Conservation (phyloP, 305 asterid genomes). For the Solanum aculeatissimum region DNA sequence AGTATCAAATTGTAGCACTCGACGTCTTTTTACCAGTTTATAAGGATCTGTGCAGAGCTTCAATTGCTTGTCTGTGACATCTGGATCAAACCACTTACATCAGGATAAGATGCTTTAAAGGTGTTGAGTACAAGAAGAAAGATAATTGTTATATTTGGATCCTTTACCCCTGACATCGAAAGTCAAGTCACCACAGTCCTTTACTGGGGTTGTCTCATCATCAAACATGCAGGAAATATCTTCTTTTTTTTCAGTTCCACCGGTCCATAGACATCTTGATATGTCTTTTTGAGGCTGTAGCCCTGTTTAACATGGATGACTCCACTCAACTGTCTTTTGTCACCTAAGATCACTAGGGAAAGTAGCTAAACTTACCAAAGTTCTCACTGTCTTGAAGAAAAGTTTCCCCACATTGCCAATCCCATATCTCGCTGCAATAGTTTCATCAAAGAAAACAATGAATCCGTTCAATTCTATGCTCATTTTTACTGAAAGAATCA, state of each 20-base stretch:
- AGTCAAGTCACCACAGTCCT: conserved; percentile 50
- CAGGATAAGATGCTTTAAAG: neutral
- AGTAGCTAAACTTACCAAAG: conserved; percentile 20
- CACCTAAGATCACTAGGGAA: neutral
- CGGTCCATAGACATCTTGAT: conserved; percentile 31
- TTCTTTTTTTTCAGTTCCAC: conserved; percentile 17
- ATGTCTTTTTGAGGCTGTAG: conserved; percentile 18
- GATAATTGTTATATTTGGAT: neutral
- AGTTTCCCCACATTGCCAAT: conserved; percentile 37
- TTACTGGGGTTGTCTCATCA: conserved; percentile 42
- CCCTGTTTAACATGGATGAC: neutral
- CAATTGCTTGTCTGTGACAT: neutral
- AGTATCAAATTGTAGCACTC: conserved; percentile 58
- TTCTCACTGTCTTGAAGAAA: conserved; percentile 27
- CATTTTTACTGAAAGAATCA: neutral
- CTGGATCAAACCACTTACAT: conserved; percentile 3
- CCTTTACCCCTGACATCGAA: conserved; percentile 33
- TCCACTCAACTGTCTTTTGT: neutral
- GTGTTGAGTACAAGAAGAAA: neutral
- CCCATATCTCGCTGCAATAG: conserved; percentile 36
- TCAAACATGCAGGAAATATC: conserved; percentile 22
- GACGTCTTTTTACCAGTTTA: conserved; percentile 46
- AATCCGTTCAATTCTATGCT: neutral
- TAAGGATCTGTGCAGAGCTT: conserved; percentile 29
- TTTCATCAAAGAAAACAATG: conserved; percentile 1